Evolutionary conservation across 2,329 filamentous ascomycete genomes (phyloP), one percentile per base, ranked within the genome.

Genomic region (Ophiostoma pallidulum): DNA sequence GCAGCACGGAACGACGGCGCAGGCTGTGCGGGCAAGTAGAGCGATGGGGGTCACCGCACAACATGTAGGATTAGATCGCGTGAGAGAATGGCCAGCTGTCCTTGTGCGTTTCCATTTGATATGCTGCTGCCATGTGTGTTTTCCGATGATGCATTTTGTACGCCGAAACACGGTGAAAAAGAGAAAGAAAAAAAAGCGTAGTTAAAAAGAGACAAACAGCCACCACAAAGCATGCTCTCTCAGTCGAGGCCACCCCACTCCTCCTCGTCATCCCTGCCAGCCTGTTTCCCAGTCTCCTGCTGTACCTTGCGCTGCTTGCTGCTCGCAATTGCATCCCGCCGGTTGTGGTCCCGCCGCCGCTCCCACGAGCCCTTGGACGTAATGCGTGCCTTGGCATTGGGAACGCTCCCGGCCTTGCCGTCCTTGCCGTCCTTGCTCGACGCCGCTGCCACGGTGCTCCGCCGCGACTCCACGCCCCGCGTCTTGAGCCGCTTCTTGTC

Each of bases 341-440:
- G 70, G 54, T 84, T 87, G 57, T 86, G 75, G 65, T 86, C 82
- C 62, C 74, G 70, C 56, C 74, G 72, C 56, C 84, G 71, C 62
- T 88, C 82, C 67, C 78, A 91, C 3, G 84, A 82, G 61, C 84
- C 86, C 75, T 85, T 86, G 1, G 83, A 87, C 54, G 88, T 91
- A 57, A 97, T 97, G 60, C 80, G 79, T 19, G 77, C 74, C 60
- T 73, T 74, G 29, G 58, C 62, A 32, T 67, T 38, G 29, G 28
- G 19, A 10, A 28, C 10, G 24, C 14, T 13, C 26, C 26, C 4
- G 35, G 18, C 12, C 38, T 16, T 14, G 5, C 14, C 35, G 26
- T 68, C 28, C 65, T 65, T 47, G 58, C 38, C 26, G 37, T 31
- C 42, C 16, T 35, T 41, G 36, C 10, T 28, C 44, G 14, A 35